Evolutionary conservation across 1,284 basidiomycete species (phyloP).

Genomic region (Sphaerobolus stellatus): DNA sequence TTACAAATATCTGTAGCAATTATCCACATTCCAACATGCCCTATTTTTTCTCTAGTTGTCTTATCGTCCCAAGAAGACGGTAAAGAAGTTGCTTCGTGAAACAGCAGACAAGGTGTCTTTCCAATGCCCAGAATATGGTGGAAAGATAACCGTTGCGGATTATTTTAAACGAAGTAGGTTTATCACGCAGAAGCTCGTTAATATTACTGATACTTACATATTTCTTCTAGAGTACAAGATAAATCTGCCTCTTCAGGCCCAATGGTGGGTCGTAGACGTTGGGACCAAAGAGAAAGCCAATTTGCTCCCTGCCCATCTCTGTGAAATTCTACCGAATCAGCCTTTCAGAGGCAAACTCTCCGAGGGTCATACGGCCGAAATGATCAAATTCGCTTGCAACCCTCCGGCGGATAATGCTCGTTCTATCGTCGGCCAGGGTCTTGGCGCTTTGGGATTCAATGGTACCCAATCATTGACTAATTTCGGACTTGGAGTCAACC

Average conservation of each 20-base stretch:
- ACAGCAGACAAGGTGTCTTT: conserved; percentile 57
- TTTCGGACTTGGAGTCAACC: conserved; percentile 62
- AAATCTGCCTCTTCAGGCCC: conserved; percentile 44
- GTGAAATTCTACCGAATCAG: conserved; percentile 67
- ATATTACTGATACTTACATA: conserved; percentile 2
- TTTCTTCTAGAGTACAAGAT: conserved; percentile 64
- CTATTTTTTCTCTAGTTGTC: conserved; percentile 31
- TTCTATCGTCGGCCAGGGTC: conserved; percentile 56
- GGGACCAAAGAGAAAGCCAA: conserved; percentile 48
- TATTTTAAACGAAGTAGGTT: conserved; percentile 64
- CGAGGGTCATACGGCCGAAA: conserved; percentile 58
- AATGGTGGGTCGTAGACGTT: conserved; percentile 48
- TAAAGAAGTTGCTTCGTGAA: conserved; percentile 48
- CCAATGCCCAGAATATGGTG: conserved; percentile 48
- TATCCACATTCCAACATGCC: not conserved
- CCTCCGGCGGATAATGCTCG: conserved; percentile 65
- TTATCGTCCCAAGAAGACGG: conserved; percentile 50
- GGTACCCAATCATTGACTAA: conserved; percentile 40
- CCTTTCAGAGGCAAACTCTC: conserved; percentile 68
- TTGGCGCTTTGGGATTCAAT: conserved; percentile 60
- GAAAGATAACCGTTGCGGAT: conserved; percentile 54
- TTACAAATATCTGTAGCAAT: not conserved
- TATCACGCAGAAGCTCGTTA: not conserved
- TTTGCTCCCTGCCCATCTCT: conserved; percentile 66
- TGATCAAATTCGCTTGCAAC: conserved; percentile 68